These are phyloP conservation scores for Smallanthus sonchifolius DNA, from an alignment of 129 eudicot genomes.

Conservation along the genomic window DNA sequence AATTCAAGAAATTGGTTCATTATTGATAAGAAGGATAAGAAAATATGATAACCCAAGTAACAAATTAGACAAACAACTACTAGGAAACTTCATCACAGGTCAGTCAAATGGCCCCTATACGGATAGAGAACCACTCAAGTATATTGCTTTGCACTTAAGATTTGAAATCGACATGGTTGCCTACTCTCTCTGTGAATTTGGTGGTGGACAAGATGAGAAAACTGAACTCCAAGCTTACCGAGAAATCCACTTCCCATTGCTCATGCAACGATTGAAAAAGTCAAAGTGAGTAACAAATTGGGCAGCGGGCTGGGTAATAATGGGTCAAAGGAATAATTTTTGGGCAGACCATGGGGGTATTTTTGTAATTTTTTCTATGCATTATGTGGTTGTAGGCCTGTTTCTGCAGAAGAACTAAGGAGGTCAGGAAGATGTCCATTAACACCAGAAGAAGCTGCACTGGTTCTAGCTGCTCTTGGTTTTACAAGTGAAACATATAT, in stretches of 20 bases:
- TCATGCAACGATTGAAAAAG: constrained; percentile 65
- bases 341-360: background rate
- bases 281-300: constrained; percentile 37
- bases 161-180: constrained; percentile 98
- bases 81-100: constrained; percentile 52
- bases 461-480: constrained; percentile 74
- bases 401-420: constrained; percentile 63
- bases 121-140: constrained; percentile 39
- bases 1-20: constrained; percentile 65
- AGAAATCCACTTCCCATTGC: constrained; percentile 80
- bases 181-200: constrained; percentile 85
- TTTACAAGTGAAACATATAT: constrained; percentile 55
- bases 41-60: constrained; percentile 42
- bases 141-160: constrained; percentile 86
- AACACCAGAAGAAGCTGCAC: constrained; percentile 95
- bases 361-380: constrained; percentile 8
- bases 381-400: constrained; percentile 42
- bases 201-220: constrained; percentile 73
- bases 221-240: constrained; percentile 76
- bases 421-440: constrained; percentile 80
- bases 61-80: constrained; percentile 60
- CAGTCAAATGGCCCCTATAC: constrained; percentile 17
- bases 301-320: background rate
- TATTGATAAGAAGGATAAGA: constrained; percentile 69
- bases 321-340: background rate